These are phyloP conservation scores for Podospora tetraspora DNA, from an alignment of 495 filamentous ascomycete genomes.

Conservation along the genomic window DNA sequence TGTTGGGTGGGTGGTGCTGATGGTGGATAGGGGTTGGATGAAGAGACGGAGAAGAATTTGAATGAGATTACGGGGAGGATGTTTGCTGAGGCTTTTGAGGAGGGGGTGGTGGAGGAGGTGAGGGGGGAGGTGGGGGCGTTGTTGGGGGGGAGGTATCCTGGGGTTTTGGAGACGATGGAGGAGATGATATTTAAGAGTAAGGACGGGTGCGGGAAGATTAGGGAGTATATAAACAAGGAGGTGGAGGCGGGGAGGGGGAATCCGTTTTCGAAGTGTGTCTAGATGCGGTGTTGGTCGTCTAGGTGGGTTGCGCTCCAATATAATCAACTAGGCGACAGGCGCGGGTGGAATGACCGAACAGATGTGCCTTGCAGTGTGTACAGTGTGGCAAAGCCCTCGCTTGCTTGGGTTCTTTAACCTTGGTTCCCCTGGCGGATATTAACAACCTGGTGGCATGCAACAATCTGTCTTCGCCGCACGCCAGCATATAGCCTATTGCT, in stretches of 20 bases:
- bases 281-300: no score
- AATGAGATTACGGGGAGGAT: not conserved
- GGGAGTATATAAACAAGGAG: not conserved
- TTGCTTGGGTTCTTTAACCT: no score
- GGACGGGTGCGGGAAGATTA: not conserved
- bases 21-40: not conserved
- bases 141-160: not conserved
- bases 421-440: no score
- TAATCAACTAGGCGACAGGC: no score
- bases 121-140: not conserved
- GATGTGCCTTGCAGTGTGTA: no score
- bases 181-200: not conserved
- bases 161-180: not conserved
- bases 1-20: not conserved
- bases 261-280: not conserved
- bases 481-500: no score
- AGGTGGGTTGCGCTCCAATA: no score
- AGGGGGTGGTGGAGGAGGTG: not conserved
- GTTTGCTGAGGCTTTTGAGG: not conserved
- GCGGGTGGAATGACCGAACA: no score
- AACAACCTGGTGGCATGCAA: no score
- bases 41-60: not conserved
- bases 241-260: not conserved
- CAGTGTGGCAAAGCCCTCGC: no score
- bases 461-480: no score